A percentile compares a stretch with the other conserved stretches of the same genome.
These are phyloP conservation scores for Apostasia ramifera DNA, from an alignment of 106 monocot genomes.

Conservation along the genomic window DNA sequence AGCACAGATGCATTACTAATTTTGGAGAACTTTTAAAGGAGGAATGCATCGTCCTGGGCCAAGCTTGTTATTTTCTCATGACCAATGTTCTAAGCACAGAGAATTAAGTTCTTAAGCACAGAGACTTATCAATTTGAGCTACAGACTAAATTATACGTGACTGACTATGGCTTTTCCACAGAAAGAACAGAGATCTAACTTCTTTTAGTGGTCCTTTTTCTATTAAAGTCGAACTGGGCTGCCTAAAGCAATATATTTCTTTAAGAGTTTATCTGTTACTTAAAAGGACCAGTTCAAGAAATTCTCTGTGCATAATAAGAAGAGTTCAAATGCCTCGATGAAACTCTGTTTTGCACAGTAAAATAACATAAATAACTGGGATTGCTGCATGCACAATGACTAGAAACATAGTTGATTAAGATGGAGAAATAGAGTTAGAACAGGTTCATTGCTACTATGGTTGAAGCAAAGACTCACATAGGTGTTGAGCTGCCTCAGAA, in stretches of 20 bases:
- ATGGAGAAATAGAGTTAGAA: neutral
- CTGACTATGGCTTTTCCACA: no score
- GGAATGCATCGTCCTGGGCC: no score
- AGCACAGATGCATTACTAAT: neutral
- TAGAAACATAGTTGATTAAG: neutral
- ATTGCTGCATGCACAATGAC: no score
- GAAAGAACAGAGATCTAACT: no score
- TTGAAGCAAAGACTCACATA: conserved; percentile 38
- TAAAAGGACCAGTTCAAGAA: neutral
- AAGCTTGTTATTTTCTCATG: neutral
- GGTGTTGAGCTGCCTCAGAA: conserved; percentile 93
- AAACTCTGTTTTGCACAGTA: no score
- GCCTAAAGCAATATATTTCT: neutral
- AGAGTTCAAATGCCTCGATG: no score
- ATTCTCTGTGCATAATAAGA: neutral
- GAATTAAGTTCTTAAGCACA: neutral
- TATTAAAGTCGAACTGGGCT: neutral
- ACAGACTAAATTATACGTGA: neutral
- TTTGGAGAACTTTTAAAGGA: neutral
- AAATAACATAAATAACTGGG: no score
- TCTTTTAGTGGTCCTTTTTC: neutral
- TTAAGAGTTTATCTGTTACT: neutral
- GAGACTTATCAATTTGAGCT: neutral
- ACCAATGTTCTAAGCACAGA: neutral
- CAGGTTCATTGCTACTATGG: neutral